Conservation (phyloP, 225 moss, liverwort and hornwort genomes). For the Pleurozium schreberi region DNA sequence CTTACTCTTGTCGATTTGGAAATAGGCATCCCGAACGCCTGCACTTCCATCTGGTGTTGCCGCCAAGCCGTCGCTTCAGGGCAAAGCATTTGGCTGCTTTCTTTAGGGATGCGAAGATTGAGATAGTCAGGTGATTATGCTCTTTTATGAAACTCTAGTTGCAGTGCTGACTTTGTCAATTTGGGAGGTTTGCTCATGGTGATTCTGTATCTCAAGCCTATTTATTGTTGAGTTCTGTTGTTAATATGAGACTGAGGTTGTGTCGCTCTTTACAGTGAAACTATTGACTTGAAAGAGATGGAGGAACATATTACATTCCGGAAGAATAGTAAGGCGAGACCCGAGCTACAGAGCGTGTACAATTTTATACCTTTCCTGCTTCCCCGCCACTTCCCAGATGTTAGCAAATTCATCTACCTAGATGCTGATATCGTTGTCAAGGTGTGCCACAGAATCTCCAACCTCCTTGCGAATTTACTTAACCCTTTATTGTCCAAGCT, state of each 20-base stretch:
- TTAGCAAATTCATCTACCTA: conserved; percentile 71
- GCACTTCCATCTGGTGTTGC: conserved; percentile 70
- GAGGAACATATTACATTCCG: conserved; percentile 45
- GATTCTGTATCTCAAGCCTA: background rate
- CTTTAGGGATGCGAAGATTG: conserved; percentile 36
- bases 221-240: background rate
- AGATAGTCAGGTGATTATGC: conserved; percentile 49
- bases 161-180: background rate
- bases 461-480: background rate
- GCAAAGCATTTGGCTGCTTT: conserved; percentile 51
- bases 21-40: conserved; percentile 73
- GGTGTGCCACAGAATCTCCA: conserved; percentile 14
- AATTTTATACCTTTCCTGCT: conserved; percentile 73
- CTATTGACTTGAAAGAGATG: conserved; percentile 32
- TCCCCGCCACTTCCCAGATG: conserved; percentile 38
- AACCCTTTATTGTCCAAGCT: background rate
- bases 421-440: conserved; percentile 84
- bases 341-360: conserved; percentile 68
- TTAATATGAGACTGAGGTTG: background rate
- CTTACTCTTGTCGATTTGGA: background rate
- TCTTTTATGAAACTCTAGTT: background rate
- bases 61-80: conserved; percentile 29
- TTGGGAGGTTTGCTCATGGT: background rate
- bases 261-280: conserved; percentile 11
- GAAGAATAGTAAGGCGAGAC: conserved; percentile 52